Percentiles rank a stretch among this genome's conserved stretches.
These are phyloP conservation scores for Capronia coronata DNA, from an alignment of 2,329 filamentous ascomycete species.

Conservation along the genomic window DNA sequence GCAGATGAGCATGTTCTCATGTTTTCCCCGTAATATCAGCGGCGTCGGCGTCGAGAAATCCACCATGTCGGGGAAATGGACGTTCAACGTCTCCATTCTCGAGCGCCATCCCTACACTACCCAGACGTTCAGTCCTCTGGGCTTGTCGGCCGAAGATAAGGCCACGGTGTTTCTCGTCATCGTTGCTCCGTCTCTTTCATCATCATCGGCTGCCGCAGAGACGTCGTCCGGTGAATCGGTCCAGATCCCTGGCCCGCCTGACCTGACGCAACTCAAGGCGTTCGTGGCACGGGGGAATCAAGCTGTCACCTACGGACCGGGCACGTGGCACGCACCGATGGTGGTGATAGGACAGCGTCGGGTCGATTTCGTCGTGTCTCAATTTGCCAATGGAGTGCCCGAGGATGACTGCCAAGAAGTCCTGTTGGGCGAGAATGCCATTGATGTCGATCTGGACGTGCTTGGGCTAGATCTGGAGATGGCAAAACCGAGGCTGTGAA, in stretches of 20 bases:
- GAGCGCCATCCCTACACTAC: conserved; percentile 92
- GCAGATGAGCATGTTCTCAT: conserved; percentile 85
- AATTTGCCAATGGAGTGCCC: conserved; percentile 76
- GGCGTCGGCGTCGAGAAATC: conserved; percentile 15
- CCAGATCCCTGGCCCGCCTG: conserved; percentile 54
- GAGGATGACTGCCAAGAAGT: conserved; percentile 72
- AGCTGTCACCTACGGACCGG: conserved; percentile 84
- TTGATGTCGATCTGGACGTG: conserved; percentile 8
- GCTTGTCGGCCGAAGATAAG: conserved; percentile 23
- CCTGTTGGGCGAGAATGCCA: conserved; percentile 13
- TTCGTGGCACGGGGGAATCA: conserved; percentile 73
- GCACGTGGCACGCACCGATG: conserved; percentile 97
- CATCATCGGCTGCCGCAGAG: conserved; percentile 34
- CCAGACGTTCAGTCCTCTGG: conserved; percentile 81
- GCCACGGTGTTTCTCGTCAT: conserved; percentile 64
- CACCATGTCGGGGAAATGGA: conserved; percentile 15
- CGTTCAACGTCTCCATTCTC: conserved; percentile 65
- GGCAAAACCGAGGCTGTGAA: conserved; percentile 11
- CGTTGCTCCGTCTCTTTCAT: conserved; percentile 69
- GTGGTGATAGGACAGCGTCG: conserved; percentile 65
- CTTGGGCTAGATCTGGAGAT: conserved; percentile 1
- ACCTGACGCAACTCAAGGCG: conserved; percentile 62
- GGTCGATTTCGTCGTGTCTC: conserved; percentile 81
- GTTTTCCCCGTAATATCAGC: conserved; percentile 57
- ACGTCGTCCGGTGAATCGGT: conserved; percentile 31